Evolutionary conservation across 352 stramenopile genomes (phyloP), one percentile per base, ranked within the genome.

Genomic region (Pythium pectinolyticum): DNA sequence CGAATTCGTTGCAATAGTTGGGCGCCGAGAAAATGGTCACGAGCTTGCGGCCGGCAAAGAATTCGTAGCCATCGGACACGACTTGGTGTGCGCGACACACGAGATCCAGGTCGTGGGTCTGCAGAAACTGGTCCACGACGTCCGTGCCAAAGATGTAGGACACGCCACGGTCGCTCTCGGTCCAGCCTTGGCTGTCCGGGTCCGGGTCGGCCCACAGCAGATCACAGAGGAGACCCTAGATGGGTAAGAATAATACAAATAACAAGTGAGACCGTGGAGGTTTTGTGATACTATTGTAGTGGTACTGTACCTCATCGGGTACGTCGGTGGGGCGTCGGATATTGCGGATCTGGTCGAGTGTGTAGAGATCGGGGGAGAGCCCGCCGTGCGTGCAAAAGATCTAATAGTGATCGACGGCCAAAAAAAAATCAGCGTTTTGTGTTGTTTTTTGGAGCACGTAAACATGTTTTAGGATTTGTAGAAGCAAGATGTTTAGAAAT

Each of bases 1-100:
- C 97, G 73, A 99, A 99, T 82, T 99, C 97, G 58, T 98, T 98
- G 78, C 98, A 99, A 76, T 99, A 99, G 78, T 99, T 99, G 14
- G 98, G 98, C 9, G 98, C 98, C 20, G 96, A 99, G 71, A 99
- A 99, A 53, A 99, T 90, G 15, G 98, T 99, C 12, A 99, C 97
- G 32, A 99, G 88, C 73, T 99, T 97, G 52, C 97, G 86, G 27
- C 94, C 87, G 1, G 97, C 97, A 73, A 99, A 99, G 78, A 99
- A 99, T 80, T 99, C 97, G 80, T 99, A 99, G 37, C 98, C 98
- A 73, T 99, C 98, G 66, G 99, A 98, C 9, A 99, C 97, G 47
- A 99, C 96, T 77, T 99, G 97, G 78, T 99, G 98, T 25, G 97
- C 98, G 47, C 98, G 77, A 47, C 98, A 98, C 19, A 99, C 88